These are phyloP conservation scores for Boeremia lycopersici DNA, from an alignment of 2,329 filamentous ascomycete species.

Conservation along the genomic window DNA sequence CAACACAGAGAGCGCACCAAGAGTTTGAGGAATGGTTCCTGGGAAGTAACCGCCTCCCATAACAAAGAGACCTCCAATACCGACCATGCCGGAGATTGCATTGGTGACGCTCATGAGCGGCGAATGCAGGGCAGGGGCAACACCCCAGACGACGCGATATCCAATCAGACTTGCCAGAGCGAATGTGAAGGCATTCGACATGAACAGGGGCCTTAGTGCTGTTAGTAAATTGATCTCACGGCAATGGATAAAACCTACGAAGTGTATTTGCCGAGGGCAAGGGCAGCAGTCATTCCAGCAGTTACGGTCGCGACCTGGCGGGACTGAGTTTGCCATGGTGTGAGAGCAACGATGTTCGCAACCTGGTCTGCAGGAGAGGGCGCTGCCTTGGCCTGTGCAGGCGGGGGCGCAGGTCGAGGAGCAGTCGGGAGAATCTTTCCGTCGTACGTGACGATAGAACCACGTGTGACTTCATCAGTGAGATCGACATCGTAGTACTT, in stretches of 20 bases:
- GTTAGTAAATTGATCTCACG: conserved; percentile 1
- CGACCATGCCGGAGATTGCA: conserved; percentile 88
- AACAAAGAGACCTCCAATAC: conserved; percentile 85
- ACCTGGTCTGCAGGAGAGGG: conserved; percentile 47
- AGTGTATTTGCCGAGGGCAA: conserved; percentile 80
- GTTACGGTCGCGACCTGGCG: conserved; percentile 77
- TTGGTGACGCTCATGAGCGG: conserved; percentile 94
- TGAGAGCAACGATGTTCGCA: conserved; percentile 68
- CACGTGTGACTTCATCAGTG: conserved; percentile 82
- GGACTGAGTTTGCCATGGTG: conserved; percentile 80
- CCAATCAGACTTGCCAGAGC: conserved; percentile 83
- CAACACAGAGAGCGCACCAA: conserved; percentile 80
- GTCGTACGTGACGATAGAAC: conserved; percentile 80
- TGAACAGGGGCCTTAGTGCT: conserved; percentile 68
- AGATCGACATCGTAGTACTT: conserved; percentile 82
- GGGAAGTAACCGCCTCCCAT: conserved; percentile 72
- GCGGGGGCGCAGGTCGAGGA: conserved; percentile 69
- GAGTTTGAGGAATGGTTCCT: conserved; percentile 73
- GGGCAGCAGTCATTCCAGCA: conserved; percentile 74
- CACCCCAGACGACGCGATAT: conserved; percentile 88
- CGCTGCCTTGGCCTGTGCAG: conserved; percentile 56
- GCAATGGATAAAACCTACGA: conserved; percentile 46
- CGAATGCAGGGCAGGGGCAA: conserved; percentile 80
- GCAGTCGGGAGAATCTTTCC: conserved; percentile 78
- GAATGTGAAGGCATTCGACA: conserved; percentile 87